Base-by-base conservation (phyloP, 2,329 filamentous ascomycete species). In the Xylaria sp. region DNA sequence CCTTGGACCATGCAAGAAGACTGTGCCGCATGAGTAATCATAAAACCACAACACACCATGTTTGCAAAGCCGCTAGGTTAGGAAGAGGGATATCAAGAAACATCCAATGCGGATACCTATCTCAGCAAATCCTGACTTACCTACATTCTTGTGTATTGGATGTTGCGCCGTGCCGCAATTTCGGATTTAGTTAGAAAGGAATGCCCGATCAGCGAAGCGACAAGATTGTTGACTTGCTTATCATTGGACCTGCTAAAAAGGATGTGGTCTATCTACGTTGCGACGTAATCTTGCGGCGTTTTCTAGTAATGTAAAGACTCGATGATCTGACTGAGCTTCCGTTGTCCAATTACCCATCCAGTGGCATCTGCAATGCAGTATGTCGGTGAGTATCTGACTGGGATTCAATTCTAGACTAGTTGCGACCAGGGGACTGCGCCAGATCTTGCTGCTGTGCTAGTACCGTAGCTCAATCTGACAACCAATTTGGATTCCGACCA, bases 171-270 rank as follows among this genome's bases (percentile, higher is more conserved):
- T 17, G 13, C 33, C 62, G 62, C 42, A 28, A 33, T 42, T 9
- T 28, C 33, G 46, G 36, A 10, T 63, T 46, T 11, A 63, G n/a
- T 46, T 28, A 53, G 33, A 66, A 58, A 36, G 33, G 38, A 15
- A 15, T 36, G 28, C 31, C 58, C 48, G 58, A 56, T 44, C 31
- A 23, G 20, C n/a, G 51, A 51, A 4, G 15, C 31, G 44, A 53
- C 44, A n/a, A 36, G 42, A 66, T 66, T 61, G 42, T 57, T 61
- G 40, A 48, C 42, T n/a, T 23, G 26, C 53, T 49, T n/a, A 57
- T 15, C 23, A 2, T 20, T 26, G 17, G 23, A 6, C 23, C 20
- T 64, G 36, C 31, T 31, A 33, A 20, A 20, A 33, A 36, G 10
- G 26, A 36, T n/a, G 28, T 54, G 6, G 28, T 36, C 46, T n/a